phyloP scores from a whole-genome alignment of 2,329 filamentous ascomycete genomes.

The Sporothrix sp. region DNA sequence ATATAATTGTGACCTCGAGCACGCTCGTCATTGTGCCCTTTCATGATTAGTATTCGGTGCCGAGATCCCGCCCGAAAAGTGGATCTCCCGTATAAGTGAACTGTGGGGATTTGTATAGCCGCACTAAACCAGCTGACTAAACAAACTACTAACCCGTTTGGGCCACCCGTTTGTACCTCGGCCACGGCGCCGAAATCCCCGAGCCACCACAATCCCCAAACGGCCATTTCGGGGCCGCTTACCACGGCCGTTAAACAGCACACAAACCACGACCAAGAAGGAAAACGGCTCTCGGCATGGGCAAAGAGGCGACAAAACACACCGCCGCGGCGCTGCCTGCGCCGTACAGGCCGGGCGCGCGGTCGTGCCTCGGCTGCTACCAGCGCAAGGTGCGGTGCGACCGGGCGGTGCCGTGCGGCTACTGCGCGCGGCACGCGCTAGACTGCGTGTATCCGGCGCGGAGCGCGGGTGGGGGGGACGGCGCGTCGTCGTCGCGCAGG shows the following conservation, averaged over 20 bases:
- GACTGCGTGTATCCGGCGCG: slow-evolving; percentile 1
- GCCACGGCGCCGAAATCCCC: slow-evolving; percentile 4
- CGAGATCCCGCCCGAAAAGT: not conserved
- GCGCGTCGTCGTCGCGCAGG: not conserved
- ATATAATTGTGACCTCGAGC: too few species aligned
- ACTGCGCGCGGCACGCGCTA: not conserved
- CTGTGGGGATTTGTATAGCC: not conserved
- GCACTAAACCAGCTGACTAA: too few species aligned
- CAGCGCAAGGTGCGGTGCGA: slow-evolving; percentile 5
- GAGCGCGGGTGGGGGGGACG: not conserved
- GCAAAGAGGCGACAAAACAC: not conserved
- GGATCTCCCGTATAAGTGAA: too few species aligned
- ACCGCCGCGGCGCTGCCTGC: not conserved
- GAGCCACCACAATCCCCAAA: too few species aligned
- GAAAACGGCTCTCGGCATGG: not conserved
- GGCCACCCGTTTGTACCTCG: not conserved
- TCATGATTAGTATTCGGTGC: too few species aligned
- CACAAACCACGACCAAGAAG: not conserved
- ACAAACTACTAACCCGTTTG: too few species aligned
- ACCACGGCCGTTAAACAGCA: not conserved
- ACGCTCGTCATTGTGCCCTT: too few species aligned
- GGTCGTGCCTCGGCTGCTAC: slow-evolving; percentile 5
- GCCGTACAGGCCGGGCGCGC: not conserved
- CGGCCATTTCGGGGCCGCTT: not conserved
- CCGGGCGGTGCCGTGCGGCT: not conserved